Evolutionary conservation across 1,284 basidiomycete species (phyloP).

Genomic region (Naganishia sp.): DNA sequence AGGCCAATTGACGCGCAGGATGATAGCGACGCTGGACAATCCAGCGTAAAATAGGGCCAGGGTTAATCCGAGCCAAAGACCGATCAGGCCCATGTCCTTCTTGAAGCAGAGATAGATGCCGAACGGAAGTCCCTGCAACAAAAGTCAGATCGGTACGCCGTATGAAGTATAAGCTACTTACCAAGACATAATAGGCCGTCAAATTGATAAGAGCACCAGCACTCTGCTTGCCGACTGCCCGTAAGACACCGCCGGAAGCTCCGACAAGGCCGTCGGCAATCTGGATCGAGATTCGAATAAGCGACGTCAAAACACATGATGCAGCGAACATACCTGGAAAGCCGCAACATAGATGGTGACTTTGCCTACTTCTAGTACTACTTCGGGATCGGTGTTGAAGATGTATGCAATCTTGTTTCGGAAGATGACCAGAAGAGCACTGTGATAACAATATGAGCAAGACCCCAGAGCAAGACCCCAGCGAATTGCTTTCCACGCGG

Average conservation of each 20-base stretch:
- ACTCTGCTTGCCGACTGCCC: constrained; percentile 68
- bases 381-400: constrained; percentile 79
- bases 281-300: constrained; percentile 42
- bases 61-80: constrained; percentile 57
- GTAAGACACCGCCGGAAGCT: constrained; percentile 71
- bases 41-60: constrained; percentile 54
- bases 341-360: constrained; percentile 71
- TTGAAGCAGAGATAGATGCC: constrained; percentile 56
- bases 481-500: background rate
- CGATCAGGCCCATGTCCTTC: constrained; percentile 48
- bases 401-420: constrained; percentile 73
- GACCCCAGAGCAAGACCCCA: background rate
- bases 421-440: constrained; percentile 70
- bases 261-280: constrained; percentile 66
- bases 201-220: constrained; percentile 57
- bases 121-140: constrained; percentile 51
- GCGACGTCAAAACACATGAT: background rate
- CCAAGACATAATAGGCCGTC: constrained; percentile 56
- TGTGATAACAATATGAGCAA: constrained; percentile 44
- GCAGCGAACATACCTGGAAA: constrained; percentile 63
- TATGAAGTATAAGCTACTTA: background rate
- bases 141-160: background rate
- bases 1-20: constrained; percentile 55
- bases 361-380: constrained; percentile 62
- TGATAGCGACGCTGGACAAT: constrained; percentile 47